Evolutionary conservation across 2,329 filamentous ascomycete species (phyloP), one percentile per base, ranked within the genome.

Genomic region (Ceratocystis colombiana): DNA sequence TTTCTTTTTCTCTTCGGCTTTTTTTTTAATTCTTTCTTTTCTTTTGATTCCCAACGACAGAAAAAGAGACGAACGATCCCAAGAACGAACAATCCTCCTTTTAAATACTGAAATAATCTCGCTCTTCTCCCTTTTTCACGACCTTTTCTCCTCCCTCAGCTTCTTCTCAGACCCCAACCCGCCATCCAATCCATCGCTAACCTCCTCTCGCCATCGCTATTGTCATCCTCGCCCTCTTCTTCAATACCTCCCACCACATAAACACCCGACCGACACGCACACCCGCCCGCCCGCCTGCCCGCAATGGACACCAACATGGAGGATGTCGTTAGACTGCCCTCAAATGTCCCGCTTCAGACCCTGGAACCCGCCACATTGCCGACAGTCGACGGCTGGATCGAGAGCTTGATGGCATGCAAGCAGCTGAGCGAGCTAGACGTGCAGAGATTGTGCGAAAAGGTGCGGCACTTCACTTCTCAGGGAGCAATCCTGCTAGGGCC

Each of bases 301-400:
- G 50, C 59, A 65, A 96, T 96, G 91, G 93, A 99, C 78, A 96
- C 91, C 74, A 96, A 95, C 78, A 99, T 99, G 94, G 93, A 96
- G 81, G 94, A 99, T 76, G 91, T 96, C 72, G 89, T 88, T 74
- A 89, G 92, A 78, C 86, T 88, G 73, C 89, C 91, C 70, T 84
- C 89, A 75, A 88, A 88, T 74, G 78, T 96, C 72, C 85, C 90
- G 63, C 80, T 85, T 66, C 83, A 85, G 73, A 74, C 77, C 68
- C 73, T 77, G 44, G 94, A 97, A 79, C 89, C 93, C 66, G 87
- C 92, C 69, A 90, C 91, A 71, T 94, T 96, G 80, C 86, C 89
- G 69, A 96, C 90, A 68, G 83, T 99, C 70, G 94, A 99, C 76
- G 91, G 92, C 74, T 99, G 94, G 94, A 97, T 99, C 75, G 93